phyloP scores from a whole-genome alignment of 2,329 filamentous ascomycete genomes.

The Cladobotryum mycophilum region DNA sequence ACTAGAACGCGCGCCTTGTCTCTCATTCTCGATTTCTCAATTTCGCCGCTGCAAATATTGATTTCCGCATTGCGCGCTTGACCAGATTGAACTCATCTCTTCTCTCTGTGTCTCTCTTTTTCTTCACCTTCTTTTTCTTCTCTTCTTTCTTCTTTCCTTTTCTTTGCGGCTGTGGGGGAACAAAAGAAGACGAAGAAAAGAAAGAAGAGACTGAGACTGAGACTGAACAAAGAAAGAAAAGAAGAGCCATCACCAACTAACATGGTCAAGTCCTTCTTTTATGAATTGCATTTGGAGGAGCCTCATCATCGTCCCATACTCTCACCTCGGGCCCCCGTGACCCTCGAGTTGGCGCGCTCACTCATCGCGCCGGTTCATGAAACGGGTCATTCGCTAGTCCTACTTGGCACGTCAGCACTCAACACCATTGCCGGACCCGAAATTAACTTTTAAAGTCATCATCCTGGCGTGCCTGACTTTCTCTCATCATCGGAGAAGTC shows the following conservation, averaged over 20 bases:
- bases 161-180: not conserved
- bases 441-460: not conserved
- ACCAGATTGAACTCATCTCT: not conserved
- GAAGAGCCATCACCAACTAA: no score
- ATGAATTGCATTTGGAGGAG: no score
- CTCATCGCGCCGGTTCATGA: no score
- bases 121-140: not conserved
- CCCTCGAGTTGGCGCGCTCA: no score
- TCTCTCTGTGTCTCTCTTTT: not conserved
- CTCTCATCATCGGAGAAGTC: not conserved
- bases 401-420: not conserved
- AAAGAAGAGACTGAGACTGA: constrained; percentile 2
- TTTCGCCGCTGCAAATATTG: no score
- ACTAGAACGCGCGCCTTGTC: no score
- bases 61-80: not conserved
- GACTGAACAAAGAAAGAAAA: not conserved
- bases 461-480: not conserved
- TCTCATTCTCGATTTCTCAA: no score
- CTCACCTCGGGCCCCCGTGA: no score
- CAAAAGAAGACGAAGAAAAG: not conserved
- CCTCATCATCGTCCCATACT: no score
- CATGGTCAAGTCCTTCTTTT: no score
- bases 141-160: not conserved
- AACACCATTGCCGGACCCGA: not conserved
- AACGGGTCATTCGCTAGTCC: no score